Evolutionary conservation across 2,329 filamentous ascomycete genomes (phyloP), one percentile per base, ranked within the genome.

Genomic region (Neoscytalidium dimidiatum): DNA sequence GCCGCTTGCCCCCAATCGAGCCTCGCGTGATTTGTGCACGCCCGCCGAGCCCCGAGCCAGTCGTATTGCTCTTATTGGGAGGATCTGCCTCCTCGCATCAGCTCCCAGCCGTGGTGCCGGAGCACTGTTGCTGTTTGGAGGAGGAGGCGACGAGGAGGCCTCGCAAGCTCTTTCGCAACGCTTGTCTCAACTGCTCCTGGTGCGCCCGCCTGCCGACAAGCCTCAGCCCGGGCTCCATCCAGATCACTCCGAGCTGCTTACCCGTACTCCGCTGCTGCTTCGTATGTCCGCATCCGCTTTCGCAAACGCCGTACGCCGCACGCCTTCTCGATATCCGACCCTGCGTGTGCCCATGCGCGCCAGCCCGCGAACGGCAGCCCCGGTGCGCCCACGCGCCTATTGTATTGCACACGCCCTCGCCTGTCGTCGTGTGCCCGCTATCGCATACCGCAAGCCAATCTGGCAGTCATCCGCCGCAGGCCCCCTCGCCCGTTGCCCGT

Each of bases 131-230:
- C 29, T 23, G 46, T 31, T 60, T 23, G 41, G 21, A 26, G 35
- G 33, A 29, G 44, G 57, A 19, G 14, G 35, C n/a, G 35, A n/a
- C n/a, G 26, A 31, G 38, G 38, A 60, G 43, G 44, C 33, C 46
- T 53, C 61, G 48, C 61, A 63, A 63, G 61, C 61, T 63, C 61
- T 53, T 53, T 62, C 60, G 60, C 60, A 62, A 62, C 60, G 60
- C 56, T 60, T 60, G 56, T 60, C 56, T 60, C 56, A 60, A 48
- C 56, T 41, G 28, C 56, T 60, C 41, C 51, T 56, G 51, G 9
- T 21, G 29, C 23, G 13, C 7, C 19, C 8, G 21, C 19, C 4
- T 41, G 44, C 49, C n/a, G 33, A 41, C 53, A 58, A 58, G 53
- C 53, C 35, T 44, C 35, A 19, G 23, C 35, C 53, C 53, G 53